Base-by-base conservation (phyloP, 176 grass and related monocot species). In the Oryza brachyantha region DNA sequence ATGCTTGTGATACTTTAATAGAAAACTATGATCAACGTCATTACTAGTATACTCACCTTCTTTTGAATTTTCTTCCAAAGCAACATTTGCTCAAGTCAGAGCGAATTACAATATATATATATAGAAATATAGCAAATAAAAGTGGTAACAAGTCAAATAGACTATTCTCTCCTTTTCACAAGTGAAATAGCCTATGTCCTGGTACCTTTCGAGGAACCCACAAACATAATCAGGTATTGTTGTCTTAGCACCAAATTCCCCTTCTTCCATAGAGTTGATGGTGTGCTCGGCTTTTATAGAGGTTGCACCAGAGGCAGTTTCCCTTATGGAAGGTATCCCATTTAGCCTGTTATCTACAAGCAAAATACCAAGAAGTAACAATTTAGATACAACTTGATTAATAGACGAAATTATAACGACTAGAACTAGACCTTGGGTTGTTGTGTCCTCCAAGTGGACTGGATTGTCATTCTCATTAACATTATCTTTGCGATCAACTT, bases 181-280 rank as follows among this genome's bases (percentile, higher is more conserved):
- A 90, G 89, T 82, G 68, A 78, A 79, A 79, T 57, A 81, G 22
- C 26, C 61, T 66, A 45, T 70, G 65, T 21, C 7, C 70, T 79
- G 70, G 43, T 88, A 97, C 91, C 87, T 92, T 92, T 92, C 89
- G 79, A 70, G 87, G 86, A 85, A 75, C 74, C 68, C 81, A 77
- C 77, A 84, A 84, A 63, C 73, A 88, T 64, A 89, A 68, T 84
- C 84, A 59, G 84, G 21, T 43, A 70, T 31, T 50, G 86, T 43
- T 16, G 46, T 43, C 38, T 59, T 78, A 48, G 73, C 58, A 46
- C 64, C 46, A 59, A 61, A 93, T 90, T 93, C 89, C 66, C 73
- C 66, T 17, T 71, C 86, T 70, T 85, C 72, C 65, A 63, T 73
- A 75, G 35, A 66, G 63, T 92, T 92, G 91, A 92, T 82, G 45